Base-by-base conservation (phyloP, 139 green algal species). In the Klebsormidium nitens region DNA sequence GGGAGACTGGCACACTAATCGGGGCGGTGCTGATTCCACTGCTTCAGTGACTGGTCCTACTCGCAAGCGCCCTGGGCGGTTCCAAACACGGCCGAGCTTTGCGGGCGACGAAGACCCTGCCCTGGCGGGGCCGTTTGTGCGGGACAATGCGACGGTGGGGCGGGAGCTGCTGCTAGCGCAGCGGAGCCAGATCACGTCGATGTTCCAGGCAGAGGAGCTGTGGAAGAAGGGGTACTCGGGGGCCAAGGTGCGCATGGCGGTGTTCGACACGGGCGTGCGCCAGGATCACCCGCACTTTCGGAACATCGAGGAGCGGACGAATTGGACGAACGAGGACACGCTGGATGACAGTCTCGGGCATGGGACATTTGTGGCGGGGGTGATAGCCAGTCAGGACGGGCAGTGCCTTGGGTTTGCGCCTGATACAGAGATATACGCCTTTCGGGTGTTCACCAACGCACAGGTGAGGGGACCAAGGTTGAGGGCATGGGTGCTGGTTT, bases 261-360 rank as follows among this genome's bases (percentile, higher is more conserved):
- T 99, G 23, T 99, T 99, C 84, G 95, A 99, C 81, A 99, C 95
- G 1, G 94, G 94, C 64, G 90, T 99, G 64, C 70, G 79, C 0
- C 74, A 71, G 6, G 79, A 91, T 58, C 94, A 98, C 79, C 90
- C 92, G 0, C 90, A 97, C 78, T 86, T 99, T n/a, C 87, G 88
- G 39, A 90, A 97, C 81, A 95, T 97, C 66, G 87, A 86, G 40
- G 92, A 97, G 74, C 85, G 94, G 37, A 92, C 90, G 42, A 97
- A 99, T 70, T 99, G 94, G 94, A 99, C 94, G 19, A 90, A 96
- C 66, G 90, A 98, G 83, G 75, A 89, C 32, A 93, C 87, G 1
- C 81, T 97, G 35, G 81, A 86, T 3, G 94, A 99, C 75, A 93
- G 93, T 8, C 74, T 98, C 46, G 93, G 93, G 1, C 94, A 99